A percentile compares a stretch with the other conserved stretches of the same genome.
These are phyloP conservation scores for Haplosporangium gracile DNA, from an alignment of 192 early-diverging fungal genomes.

Conservation along the genomic window DNA sequence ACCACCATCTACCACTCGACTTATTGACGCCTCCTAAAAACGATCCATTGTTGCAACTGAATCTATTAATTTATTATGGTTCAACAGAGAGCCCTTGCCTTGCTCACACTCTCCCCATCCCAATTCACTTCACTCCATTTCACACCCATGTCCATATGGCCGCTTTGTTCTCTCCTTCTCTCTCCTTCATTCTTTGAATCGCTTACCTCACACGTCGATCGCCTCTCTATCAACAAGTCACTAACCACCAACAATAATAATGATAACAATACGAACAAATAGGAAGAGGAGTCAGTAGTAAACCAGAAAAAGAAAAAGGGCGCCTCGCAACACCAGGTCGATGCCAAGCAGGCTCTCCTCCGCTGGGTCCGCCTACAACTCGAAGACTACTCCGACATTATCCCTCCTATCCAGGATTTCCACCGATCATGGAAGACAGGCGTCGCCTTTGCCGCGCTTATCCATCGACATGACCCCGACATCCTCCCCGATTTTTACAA, in stretches of 20 bases:
- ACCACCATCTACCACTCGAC: neutral
- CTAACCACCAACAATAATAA: neutral
- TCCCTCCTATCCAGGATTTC: slow-evolving; percentile 66
- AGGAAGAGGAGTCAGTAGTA: neutral
- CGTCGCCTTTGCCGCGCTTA: slow-evolving; percentile 63
- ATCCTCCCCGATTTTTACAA: slow-evolving; percentile 61
- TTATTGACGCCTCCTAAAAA: neutral
- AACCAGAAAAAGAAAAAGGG: slow-evolving; percentile 36
- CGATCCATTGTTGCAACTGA: neutral
- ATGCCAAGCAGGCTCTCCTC: slow-evolving; percentile 64
- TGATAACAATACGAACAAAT: neutral
- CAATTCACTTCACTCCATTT: neutral
- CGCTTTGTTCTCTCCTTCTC: neutral
- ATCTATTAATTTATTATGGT: slow-evolving; percentile 48
- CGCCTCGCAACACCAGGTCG: slow-evolving; percentile 45
- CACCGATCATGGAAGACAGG: slow-evolving; percentile 64
- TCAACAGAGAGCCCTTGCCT: neutral
- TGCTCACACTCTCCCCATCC: slow-evolving; percentile 6
- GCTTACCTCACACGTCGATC: neutral
- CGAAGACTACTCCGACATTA: slow-evolving; percentile 64
- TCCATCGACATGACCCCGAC: slow-evolving; percentile 60
- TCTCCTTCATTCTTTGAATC: neutral
- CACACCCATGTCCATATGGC: neutral
- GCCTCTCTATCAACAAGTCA: neutral
- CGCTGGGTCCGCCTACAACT: slow-evolving; percentile 66